A percentile compares a stretch with the other conserved stretches of the same genome.
phyloP scores from a whole-genome alignment of 257 asterid genomes.

The Solanum microdontum region DNA sequence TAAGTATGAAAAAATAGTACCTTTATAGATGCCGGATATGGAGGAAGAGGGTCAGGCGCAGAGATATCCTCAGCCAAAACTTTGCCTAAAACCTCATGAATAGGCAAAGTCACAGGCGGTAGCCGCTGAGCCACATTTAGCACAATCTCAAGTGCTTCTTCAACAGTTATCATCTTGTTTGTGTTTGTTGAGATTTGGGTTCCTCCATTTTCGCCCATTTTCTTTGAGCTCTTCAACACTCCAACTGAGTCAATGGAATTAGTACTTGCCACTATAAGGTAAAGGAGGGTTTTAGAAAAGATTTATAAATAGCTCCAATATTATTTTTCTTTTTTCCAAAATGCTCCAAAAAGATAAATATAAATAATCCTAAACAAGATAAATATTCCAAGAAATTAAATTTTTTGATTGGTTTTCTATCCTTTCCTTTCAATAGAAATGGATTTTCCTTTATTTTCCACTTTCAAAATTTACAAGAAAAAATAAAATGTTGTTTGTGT shows the following conservation, averaged over 20 bases:
- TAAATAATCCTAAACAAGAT: neutral
- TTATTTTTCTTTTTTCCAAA: neutral
- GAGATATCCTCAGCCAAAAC: slow-evolving; percentile 65
- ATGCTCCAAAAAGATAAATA: neutral
- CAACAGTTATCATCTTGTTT: slow-evolving; percentile 36
- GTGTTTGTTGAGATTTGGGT: neutral
- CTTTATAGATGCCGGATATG: slow-evolving; percentile 93
- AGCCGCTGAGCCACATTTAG: slow-evolving; percentile 44
- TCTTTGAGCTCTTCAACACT: neutral
- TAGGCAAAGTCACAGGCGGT: slow-evolving; percentile 50
- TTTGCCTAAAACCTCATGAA: slow-evolving; percentile 60
- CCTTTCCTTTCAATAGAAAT: neutral
- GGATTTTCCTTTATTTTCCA: neutral
- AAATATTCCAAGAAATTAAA: neutral
- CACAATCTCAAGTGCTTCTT: slow-evolving; percentile 59
- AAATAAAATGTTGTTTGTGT: neutral
- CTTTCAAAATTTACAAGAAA: neutral
- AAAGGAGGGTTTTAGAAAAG: neutral
- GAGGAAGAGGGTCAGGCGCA: slow-evolving; percentile 93
- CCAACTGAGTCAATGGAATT: neutral
- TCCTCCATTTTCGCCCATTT: neutral
- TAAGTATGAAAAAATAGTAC: slow-evolving; percentile 10
- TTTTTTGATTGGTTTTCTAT: neutral
- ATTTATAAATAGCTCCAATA: neutral
- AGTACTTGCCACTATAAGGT: neutral